Evolutionary conservation across 2,329 filamentous ascomycete species (phyloP), one percentile per base, ranked within the genome.

Genomic region (Cordyceps cateniannulata): DNA sequence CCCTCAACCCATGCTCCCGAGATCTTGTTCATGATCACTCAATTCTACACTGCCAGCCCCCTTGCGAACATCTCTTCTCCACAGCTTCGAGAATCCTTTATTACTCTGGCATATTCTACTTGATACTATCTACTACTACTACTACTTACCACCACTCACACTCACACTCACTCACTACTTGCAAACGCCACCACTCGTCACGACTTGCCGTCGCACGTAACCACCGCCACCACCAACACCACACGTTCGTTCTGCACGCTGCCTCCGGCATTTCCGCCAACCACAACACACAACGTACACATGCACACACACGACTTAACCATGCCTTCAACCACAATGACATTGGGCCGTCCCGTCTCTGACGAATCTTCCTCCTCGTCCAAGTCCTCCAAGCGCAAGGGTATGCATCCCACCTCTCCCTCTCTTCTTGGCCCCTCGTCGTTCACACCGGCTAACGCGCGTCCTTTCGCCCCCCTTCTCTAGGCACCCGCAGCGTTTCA

Each of bases 401-500:
- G 77, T 78, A 72, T 69, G 71, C 38, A 20, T 35, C 22, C 25
- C 50, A 20, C 40, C 56, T 42, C 53, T 49, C 32, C 49, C 45
- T 42, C 10, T 32, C 38, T 40, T 14, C 6, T 42, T 20, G 14
- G 5, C 42, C 40, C 56, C 56, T n/a, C 35, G 20, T 45, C 55
- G 35, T 32, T 38, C 10, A 3, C 22, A 54, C 51, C 24, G 38
- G 35, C 59, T 48, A 44, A 67, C 64, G 64, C n/a, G 16, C 38
- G n/a, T 22, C n/a, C 40, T 20, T 42, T 25, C 22, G 45, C 20
- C 6, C 29, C 47, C 44, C 48, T n/a, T 22, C 25, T 22, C 40
- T 53, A 81, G 83, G 82, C 52, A 83, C 88, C 62, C 85, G 91
- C 66, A 92, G 90, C 65, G 92, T 96, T 60, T 91, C 91, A 65